phyloP scores from a whole-genome alignment of 257 asterid genomes.

The Salvia hispanica region DNA sequence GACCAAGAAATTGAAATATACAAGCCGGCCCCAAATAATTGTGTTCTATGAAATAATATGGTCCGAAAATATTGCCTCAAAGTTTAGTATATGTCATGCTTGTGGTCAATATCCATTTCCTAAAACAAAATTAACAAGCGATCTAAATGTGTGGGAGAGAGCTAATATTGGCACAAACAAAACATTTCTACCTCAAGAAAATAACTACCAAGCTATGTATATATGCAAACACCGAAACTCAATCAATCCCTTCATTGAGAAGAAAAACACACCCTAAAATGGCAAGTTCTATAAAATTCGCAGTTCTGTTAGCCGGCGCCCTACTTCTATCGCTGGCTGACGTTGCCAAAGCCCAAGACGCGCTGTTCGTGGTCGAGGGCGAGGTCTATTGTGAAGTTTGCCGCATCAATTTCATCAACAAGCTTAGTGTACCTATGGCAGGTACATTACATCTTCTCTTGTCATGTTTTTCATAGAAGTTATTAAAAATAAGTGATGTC shows the following conservation, averaged over 20 bases:
- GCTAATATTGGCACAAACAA: constrained; percentile 13
- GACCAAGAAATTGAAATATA: no score
- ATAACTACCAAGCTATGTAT: constrained; percentile 12
- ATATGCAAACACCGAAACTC: background rate
- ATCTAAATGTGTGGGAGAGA: constrained; percentile 34
- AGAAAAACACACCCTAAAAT: constrained; percentile 30
- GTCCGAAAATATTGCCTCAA: background rate
- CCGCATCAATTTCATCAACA: constrained; percentile 60
- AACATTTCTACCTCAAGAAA: no score
- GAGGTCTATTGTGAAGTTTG: constrained; percentile 73
- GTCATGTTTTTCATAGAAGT: background rate
- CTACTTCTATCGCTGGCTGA: constrained; percentile 32
- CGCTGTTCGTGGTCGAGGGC: constrained; percentile 52
- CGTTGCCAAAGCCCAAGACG: constrained; percentile 21
- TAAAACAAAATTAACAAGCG: no score
- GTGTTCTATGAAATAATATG: background rate
- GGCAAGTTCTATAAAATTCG: constrained; percentile 37
- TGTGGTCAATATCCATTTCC: constrained; percentile 11
- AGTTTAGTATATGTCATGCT: background rate
- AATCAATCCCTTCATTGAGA: background rate
- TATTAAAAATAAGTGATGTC: background rate
- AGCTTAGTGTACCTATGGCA: constrained; percentile 57
- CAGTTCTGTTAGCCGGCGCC: constrained; percentile 37
- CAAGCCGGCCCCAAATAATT: background rate
- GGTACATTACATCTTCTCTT: constrained; percentile 33